Evolutionary conservation across 2,329 filamentous ascomycete genomes (phyloP).

Genomic region (Cladosporium sp.): DNA sequence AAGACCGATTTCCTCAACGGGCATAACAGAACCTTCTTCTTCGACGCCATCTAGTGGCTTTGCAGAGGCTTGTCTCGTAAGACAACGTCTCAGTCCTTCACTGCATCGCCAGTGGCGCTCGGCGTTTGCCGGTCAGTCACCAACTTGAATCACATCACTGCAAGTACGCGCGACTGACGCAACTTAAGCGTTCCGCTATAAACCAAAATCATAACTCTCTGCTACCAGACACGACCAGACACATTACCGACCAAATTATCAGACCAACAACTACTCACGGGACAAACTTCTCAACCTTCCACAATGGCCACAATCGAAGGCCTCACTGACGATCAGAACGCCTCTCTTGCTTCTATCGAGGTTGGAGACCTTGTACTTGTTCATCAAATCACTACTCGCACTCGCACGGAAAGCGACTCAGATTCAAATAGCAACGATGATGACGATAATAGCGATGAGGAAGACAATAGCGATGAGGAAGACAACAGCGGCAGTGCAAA

Average conservation of each 20-base stretch:
- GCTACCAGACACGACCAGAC: no score
- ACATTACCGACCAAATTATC: not conserved
- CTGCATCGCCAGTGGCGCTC: no score
- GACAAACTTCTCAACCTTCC: not conserved
- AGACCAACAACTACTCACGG: not conserved
- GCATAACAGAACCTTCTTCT: not conserved
- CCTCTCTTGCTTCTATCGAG: conserved; percentile 13
- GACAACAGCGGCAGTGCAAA: not conserved
- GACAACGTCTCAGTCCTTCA: no score
- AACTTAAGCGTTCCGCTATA: no score
- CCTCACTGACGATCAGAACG: conserved; percentile 15
- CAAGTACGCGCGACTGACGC: no score
- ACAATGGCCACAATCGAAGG: conserved; percentile 18
- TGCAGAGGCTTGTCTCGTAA: no score
- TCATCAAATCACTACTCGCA: not conserved
- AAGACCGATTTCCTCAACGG: not conserved
- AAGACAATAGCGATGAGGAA: conserved; percentile 12
- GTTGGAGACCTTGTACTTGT: conserved; percentile 21
- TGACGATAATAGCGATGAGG: conserved; percentile 11
- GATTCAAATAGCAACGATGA: conserved; percentile 5
- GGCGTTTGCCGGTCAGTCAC: not conserved
- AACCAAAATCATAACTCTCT: no score
- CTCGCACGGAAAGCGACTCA: not conserved
- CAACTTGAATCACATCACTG: not conserved
- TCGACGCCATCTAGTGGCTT: no score